Percentiles rank a stretch among this genome's conserved stretches.
These are phyloP conservation scores for Cladosporium sp. DNA, from an alignment of 2,329 filamentous ascomycete species.

Conservation along the genomic window DNA sequence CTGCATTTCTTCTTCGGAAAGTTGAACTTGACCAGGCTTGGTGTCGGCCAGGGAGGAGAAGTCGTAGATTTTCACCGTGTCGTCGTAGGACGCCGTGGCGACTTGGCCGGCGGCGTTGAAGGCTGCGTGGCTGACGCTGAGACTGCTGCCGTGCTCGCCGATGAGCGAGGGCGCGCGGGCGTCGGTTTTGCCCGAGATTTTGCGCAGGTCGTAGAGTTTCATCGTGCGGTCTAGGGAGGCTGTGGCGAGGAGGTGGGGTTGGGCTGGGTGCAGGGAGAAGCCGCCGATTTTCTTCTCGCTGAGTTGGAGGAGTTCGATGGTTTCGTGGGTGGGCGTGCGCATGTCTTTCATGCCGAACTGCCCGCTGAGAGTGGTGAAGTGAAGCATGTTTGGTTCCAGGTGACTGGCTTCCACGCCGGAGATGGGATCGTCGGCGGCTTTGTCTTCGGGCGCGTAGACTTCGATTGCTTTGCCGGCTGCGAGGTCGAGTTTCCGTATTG, in stretches of 20 bases:
- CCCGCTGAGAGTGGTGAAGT: constrained; percentile 84
- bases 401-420: constrained; percentile 77
- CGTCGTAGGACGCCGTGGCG: constrained; percentile 90
- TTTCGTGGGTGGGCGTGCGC: constrained; percentile 52
- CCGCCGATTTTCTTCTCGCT: constrained; percentile 94
- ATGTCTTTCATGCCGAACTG: constrained; percentile 76
- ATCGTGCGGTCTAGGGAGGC: constrained; percentile 85
- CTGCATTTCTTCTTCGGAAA: constrained; percentile 60
- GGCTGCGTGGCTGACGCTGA: constrained; percentile 88
- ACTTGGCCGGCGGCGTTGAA: constrained; percentile 83
- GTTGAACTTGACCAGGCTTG: constrained; percentile 68
- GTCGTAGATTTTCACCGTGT: constrained; percentile 89
- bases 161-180: constrained; percentile 62
- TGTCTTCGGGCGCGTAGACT: constrained; percentile 69
- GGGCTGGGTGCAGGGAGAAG: constrained; percentile 74
- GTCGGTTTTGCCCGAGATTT: constrained; percentile 62
- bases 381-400: constrained; percentile 66
- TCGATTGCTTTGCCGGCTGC: constrained; percentile 74
- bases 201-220: constrained; percentile 88
- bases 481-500: constrained; percentile 81
- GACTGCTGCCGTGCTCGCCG: constrained; percentile 72
- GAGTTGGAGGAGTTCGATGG: constrained; percentile 64
- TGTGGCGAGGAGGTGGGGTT: constrained; percentile 79
- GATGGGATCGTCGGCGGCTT: constrained; percentile 68
- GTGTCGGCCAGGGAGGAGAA: constrained; percentile 60